Conservation (phyloP, 148 eudicot species). For the Amaranthus palmeri region DNA sequence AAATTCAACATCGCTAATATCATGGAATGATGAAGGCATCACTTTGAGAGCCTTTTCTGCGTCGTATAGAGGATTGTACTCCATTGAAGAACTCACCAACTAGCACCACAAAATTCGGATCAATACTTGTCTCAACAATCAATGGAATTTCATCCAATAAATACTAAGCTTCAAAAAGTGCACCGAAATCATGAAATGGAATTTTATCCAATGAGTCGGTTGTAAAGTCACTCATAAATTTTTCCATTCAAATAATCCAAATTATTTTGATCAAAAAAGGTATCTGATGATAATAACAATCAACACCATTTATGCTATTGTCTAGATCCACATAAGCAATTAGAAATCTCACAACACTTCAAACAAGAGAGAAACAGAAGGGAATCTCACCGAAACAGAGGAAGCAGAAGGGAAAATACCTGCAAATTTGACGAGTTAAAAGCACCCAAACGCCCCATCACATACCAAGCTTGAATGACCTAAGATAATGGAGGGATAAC, state of each 20-base stretch:
- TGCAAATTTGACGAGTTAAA: slow-evolving; percentile 81
- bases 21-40: slow-evolving; percentile 95
- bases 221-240: neutral
- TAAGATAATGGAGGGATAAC: slow-evolving; percentile 26
- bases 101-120: slow-evolving; percentile 28
- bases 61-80: slow-evolving; percentile 72
- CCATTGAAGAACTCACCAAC: slow-evolving; percentile 73
- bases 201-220: neutral
- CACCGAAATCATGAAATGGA: neutral
- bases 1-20: slow-evolving; percentile 80
- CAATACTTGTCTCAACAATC: neutral
- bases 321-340: neutral
- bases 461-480: slow-evolving; percentile 99
- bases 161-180: neutral
- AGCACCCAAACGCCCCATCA: slow-evolving; percentile 94
- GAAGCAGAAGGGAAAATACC: slow-evolving; percentile 31
- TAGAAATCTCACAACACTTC: neutral
- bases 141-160: neutral
- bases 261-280: neutral
- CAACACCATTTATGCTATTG: neutral
- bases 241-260: neutral
- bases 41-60: slow-evolving; percentile 65
- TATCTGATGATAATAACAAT: neutral
- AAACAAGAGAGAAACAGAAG: neutral
- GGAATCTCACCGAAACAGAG: neutral